Evolutionary conservation across 1,139 yeast species (phyloP).

Genomic region (Diutina neorugosa): DNA sequence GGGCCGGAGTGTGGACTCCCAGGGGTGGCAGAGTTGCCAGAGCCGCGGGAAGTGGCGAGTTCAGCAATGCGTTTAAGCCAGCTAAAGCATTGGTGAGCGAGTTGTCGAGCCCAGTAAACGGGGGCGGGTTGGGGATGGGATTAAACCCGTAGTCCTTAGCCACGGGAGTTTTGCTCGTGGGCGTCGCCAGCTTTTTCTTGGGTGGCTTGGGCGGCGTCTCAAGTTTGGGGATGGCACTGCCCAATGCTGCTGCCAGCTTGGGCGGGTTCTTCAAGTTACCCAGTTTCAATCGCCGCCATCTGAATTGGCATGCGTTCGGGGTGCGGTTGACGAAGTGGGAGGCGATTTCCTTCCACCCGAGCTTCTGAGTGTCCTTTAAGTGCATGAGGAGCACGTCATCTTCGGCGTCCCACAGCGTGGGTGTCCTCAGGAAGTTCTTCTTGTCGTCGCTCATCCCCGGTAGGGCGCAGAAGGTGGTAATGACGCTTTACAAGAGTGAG

Average conservation of each 20-base stretch:
- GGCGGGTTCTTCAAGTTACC: slow-evolving; percentile 52
- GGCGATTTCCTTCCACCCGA: slow-evolving; percentile 73
- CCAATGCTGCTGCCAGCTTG: slow-evolving; percentile 23
- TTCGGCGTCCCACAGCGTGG: slow-evolving; percentile 68
- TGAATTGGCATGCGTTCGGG: slow-evolving; percentile 68
- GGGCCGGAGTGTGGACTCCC: slow-evolving; percentile 15
- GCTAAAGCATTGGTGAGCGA: slow-evolving; percentile 33
- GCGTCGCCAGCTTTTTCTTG: slow-evolving; percentile 2
- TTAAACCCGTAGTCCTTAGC: slow-evolving; percentile 15
- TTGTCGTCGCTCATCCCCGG: slow-evolving; percentile 3
- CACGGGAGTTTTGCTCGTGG: background rate
- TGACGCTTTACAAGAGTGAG: background rate
- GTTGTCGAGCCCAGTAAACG: slow-evolving; percentile 32
- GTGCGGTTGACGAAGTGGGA: slow-evolving; percentile 56
- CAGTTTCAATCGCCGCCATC: slow-evolving; percentile 63
- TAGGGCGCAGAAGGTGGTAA: background rate
- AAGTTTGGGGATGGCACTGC: slow-evolving; percentile 4
- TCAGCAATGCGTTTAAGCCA: slow-evolving; percentile 29
- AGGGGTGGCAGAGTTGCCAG: background rate
- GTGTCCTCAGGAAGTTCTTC: slow-evolving; percentile 33
- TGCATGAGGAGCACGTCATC: slow-evolving; percentile 59
- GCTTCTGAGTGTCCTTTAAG: slow-evolving; percentile 55
- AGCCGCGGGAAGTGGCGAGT: background rate
- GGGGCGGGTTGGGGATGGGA: slow-evolving; percentile 21
- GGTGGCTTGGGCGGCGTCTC: background rate